Conservation (phyloP, 495 filamentous ascomycete genomes). For the Tuber umbilicatum region DNA sequence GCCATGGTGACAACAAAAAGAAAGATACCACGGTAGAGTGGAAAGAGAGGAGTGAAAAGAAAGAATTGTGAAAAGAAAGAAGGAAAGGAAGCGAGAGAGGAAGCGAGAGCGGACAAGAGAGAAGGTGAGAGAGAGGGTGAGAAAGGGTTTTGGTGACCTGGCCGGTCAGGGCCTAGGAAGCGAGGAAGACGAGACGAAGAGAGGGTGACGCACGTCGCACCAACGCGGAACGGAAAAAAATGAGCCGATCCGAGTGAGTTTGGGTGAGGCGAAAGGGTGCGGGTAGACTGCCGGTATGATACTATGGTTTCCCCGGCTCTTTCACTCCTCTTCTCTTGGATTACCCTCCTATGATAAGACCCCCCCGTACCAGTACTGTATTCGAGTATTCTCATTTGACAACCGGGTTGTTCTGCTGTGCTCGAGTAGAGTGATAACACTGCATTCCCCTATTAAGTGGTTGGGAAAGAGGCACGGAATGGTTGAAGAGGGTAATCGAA, state of each 20-base stretch:
- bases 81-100: not conserved
- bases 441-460: not conserved
- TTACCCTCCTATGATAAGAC: not conserved
- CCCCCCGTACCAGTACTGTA: not conserved
- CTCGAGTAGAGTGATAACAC: not conserved
- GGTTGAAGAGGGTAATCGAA: not conserved
- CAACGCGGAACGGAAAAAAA: not conserved
- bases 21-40: slow-evolving; percentile 20
- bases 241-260: not conserved
- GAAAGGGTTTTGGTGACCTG: not conserved
- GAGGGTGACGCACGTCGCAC: slow-evolving; percentile 2
- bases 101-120: not conserved
- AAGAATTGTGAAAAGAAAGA: not conserved
- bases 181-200: not conserved
- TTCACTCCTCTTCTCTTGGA: not conserved
- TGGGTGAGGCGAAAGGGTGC: not conserved
- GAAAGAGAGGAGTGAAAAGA: slow-evolving; percentile 13
- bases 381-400: not conserved
- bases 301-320: not conserved
- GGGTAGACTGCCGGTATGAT: not conserved
- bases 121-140: not conserved
- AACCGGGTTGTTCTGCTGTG: too few species aligned
- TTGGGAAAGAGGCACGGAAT: not conserved
- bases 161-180: not conserved
- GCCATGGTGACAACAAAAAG: slow-evolving; percentile 22